A percentile compares a stretch with the other conserved stretches of the same genome.
These are phyloP conservation scores for Amanita jacksonii DNA, from an alignment of 768 basidiomycete species.

Conservation along the genomic window DNA sequence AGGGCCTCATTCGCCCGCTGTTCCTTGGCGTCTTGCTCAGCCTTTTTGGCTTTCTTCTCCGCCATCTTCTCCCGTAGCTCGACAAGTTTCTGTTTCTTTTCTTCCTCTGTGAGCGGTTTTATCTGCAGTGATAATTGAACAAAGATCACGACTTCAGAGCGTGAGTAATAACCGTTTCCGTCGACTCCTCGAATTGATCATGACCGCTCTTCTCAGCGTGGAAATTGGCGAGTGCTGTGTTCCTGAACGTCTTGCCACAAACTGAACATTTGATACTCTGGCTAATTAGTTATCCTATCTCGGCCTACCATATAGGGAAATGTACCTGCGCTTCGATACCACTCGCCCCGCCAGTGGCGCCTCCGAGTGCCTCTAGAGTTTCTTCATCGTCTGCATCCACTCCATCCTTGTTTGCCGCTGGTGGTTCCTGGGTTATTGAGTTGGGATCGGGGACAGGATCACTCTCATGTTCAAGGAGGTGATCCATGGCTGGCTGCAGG, in stretches of 20 bases:
- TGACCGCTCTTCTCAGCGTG: conserved; percentile 96
- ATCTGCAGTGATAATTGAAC: conserved; percentile 37
- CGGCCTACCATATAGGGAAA: too few species aligned
- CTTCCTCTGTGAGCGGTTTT: conserved; percentile 91
- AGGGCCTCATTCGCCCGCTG: conserved; percentile 67
- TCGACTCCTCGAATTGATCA: conserved; percentile 91
- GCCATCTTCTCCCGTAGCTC: conserved; percentile 77
- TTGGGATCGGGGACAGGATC: conserved; percentile 62
- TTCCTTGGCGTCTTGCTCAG: conserved; percentile 65
- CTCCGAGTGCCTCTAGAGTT: conserved; percentile 53
- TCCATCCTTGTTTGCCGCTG: conserved; percentile 17
- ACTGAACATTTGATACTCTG: conserved; percentile 79
- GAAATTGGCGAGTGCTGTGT: conserved; percentile 81
- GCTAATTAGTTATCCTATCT: background rate
- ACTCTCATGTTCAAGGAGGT: conserved; percentile 72
- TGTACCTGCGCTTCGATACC: conserved; percentile 60
- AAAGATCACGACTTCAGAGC: conserved; percentile 8
- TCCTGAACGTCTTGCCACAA: conserved; percentile 81
- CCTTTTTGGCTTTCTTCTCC: conserved; percentile 67
- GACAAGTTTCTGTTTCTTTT: conserved; percentile 71
- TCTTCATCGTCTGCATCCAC: conserved; percentile 65
- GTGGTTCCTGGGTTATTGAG: conserved; percentile 26
- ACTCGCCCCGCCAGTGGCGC: conserved; percentile 27
- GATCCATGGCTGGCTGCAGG: conserved; percentile 87
- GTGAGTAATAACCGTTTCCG: conserved; percentile 60